Percentiles rank a stretch among this genome's conserved stretches.
Conservation (phyloP, 805 yeast species). For the Sugiyamaella marilandica region DNA sequence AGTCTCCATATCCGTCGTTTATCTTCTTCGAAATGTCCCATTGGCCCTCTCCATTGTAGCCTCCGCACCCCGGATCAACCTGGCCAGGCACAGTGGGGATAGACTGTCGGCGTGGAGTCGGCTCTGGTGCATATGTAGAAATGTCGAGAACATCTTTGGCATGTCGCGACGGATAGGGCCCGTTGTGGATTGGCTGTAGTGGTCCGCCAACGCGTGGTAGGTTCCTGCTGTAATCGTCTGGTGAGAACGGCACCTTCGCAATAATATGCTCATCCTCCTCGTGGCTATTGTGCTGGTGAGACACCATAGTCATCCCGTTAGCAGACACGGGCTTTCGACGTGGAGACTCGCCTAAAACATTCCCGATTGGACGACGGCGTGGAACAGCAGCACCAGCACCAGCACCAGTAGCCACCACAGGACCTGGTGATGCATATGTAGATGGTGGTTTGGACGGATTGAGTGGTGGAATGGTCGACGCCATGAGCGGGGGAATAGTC, state of each 20-base stretch:
- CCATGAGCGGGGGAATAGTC: background rate
- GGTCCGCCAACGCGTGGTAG: background rate
- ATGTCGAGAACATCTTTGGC: slow-evolving; percentile 16
- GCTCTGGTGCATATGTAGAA: slow-evolving; percentile 27
- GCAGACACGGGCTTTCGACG: slow-evolving; percentile 19
- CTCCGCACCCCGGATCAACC: slow-evolving; percentile 24
- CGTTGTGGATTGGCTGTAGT: background rate
- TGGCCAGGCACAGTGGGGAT: slow-evolving; percentile 19
- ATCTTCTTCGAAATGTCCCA: slow-evolving; percentile 31
- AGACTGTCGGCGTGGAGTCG: slow-evolving; percentile 13
- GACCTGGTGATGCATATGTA: background rate
- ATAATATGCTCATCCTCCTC: slow-evolving; percentile 8
- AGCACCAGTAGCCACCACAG: background rate
- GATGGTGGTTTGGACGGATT: background rate
- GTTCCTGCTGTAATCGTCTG: slow-evolving; percentile 19
- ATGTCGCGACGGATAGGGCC: background rate
- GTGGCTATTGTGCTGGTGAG: slow-evolving; percentile 1
- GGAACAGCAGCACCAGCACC: background rate
- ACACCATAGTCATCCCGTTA: background rate
- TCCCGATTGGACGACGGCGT: background rate
- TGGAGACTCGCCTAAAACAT: background rate
- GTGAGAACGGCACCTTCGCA: slow-evolving; percentile 21
- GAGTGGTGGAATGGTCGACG: background rate
- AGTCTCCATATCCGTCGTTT: slow-evolving; percentile 35
- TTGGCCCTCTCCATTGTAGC: slow-evolving; percentile 27